Evolutionary conservation across 495 filamentous ascomycete genomes (phyloP).

Genomic region (Letharia columbiana): DNA sequence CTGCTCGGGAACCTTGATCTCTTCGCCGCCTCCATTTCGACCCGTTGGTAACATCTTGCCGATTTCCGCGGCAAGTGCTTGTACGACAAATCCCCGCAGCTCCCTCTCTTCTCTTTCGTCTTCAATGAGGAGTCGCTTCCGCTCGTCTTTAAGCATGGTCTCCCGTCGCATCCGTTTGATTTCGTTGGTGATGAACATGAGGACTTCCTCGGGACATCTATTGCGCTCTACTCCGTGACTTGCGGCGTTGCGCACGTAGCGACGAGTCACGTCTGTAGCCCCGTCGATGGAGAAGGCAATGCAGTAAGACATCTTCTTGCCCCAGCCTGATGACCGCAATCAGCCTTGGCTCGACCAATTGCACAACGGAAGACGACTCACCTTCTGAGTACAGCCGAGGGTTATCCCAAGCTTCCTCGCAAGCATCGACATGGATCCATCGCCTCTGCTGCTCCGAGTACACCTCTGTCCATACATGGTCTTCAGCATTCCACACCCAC

Average conservation of each 20-base stretch:
- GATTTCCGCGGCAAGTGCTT: constrained; percentile 57
- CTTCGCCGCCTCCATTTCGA: constrained; percentile 13
- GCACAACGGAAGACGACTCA: constrained; percentile 27
- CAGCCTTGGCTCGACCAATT: constrained; percentile 12
- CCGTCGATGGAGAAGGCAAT: constrained; percentile 95
- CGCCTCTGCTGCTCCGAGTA: constrained; percentile 88
- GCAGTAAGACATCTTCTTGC: constrained; percentile 91
- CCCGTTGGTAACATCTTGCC: constrained; percentile 42
- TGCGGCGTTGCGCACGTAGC: constrained; percentile 79
- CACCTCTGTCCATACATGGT: constrained; percentile 95
- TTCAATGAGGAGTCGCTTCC: constrained; percentile 76
- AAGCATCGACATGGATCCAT: constrained; percentile 96
- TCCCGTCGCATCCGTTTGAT: constrained; percentile 73
- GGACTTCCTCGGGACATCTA: constrained; percentile 74
- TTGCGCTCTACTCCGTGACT: constrained; percentile 64
- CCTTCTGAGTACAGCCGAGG: constrained; percentile 88
- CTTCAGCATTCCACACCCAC: constrained; percentile 98
- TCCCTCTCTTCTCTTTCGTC: constrained; percentile 82
- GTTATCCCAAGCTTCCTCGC: constrained; percentile 93
- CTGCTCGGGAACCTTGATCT: constrained; percentile 20
- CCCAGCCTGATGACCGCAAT: constrained; percentile 52
- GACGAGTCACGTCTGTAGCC: constrained; percentile 87
- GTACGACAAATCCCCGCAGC: constrained; percentile 64
- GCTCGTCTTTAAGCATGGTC: constrained; percentile 69
- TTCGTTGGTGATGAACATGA: constrained; percentile 81